These are phyloP conservation scores for Lachnellula suecica DNA, from an alignment of 2,329 filamentous ascomycete genomes.

Conservation along the genomic window DNA sequence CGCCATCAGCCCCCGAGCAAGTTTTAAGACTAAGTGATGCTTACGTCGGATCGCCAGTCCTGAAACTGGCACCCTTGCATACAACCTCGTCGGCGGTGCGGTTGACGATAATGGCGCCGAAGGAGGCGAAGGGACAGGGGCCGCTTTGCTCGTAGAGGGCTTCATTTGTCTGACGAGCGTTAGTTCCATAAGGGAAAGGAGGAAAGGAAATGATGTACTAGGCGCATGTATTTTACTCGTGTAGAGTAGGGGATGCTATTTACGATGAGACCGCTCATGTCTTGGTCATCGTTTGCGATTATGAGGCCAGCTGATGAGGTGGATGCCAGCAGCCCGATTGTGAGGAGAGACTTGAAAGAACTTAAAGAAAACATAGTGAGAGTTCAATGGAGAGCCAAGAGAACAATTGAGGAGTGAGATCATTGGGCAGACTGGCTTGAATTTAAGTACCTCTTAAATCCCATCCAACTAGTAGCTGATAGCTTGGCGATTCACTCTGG, in stretches of 20 bases:
- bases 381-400: too few species aligned
- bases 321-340: conserved; percentile 3
- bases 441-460: too few species aligned
- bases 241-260: conserved; percentile 10
- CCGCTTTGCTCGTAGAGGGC: conserved; percentile 39
- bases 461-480: too few species aligned
- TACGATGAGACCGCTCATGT: conserved; percentile 15
- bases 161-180: conserved; percentile 37
- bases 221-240: conserved; percentile 13
- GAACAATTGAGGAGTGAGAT: too few species aligned
- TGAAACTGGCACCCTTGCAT: conserved; percentile 14
- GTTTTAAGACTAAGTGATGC: too few species aligned
- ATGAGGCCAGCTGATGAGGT: conserved; percentile 2
- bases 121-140: conserved; percentile 52
- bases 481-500: too few species aligned
- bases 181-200: background rate
- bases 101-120: conserved; percentile 55
- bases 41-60: conserved; percentile 14
- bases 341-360: background rate
- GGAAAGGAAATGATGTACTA: conserved; percentile 2
- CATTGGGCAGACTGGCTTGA: too few species aligned
- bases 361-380: too few species aligned
- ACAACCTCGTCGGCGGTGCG: conserved; percentile 39
- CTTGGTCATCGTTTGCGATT: conserved; percentile 13
- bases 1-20: too few species aligned